Evolutionary conservation across 2,329 filamentous ascomycete species (phyloP).

Genomic region (Ophiostoma himal-ulmi): DNA sequence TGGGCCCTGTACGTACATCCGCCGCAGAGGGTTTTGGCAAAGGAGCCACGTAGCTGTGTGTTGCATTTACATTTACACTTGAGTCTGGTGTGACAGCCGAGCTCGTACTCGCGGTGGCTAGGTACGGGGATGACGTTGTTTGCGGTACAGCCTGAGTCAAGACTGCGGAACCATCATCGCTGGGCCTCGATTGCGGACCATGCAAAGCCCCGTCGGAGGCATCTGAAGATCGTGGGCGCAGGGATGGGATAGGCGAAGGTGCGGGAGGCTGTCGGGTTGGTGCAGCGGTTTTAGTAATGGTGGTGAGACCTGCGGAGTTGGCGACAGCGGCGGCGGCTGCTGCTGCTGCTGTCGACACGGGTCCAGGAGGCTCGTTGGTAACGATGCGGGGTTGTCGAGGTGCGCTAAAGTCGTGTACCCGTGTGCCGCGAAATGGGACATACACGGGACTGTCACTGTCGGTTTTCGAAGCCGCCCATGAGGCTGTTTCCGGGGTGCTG

Average conservation of each 20-base stretch:
- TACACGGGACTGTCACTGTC: slow-evolving; percentile 44
- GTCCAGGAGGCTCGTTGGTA: slow-evolving; percentile 28
- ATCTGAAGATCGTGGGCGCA: not conserved
- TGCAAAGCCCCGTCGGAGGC: not conserved
- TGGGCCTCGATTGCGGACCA: not conserved
- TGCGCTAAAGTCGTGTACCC: slow-evolving; percentile 61
- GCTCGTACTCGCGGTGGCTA: slow-evolving; percentile 13
- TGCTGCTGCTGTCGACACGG: slow-evolving; percentile 18
- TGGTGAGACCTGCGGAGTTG: not conserved
- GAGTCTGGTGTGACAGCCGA: slow-evolving; percentile 19
- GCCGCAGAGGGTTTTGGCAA: slow-evolving; percentile 5
- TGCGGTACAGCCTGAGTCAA: slow-evolving; percentile 18
- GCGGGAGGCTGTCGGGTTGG: not conserved
- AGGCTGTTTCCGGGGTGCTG: slow-evolving; percentile 40
- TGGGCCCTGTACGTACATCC: slow-evolving; percentile 12
- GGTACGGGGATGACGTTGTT: slow-evolving; percentile 14
- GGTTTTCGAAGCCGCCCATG: slow-evolving; percentile 37
- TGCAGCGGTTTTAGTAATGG: not conserved
- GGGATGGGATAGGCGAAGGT: not conserved
- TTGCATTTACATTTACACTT: not conserved
- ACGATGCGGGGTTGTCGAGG: slow-evolving; percentile 45
- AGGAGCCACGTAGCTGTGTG: slow-evolving; percentile 15
- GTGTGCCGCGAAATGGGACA: slow-evolving; percentile 59
- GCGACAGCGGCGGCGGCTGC: slow-evolving; percentile 18
- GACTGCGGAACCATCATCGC: not conserved